These are phyloP conservation scores for Aspergillus sp. DNA, from an alignment of 2,329 filamentous ascomycete genomes.

Conservation along the genomic window DNA sequence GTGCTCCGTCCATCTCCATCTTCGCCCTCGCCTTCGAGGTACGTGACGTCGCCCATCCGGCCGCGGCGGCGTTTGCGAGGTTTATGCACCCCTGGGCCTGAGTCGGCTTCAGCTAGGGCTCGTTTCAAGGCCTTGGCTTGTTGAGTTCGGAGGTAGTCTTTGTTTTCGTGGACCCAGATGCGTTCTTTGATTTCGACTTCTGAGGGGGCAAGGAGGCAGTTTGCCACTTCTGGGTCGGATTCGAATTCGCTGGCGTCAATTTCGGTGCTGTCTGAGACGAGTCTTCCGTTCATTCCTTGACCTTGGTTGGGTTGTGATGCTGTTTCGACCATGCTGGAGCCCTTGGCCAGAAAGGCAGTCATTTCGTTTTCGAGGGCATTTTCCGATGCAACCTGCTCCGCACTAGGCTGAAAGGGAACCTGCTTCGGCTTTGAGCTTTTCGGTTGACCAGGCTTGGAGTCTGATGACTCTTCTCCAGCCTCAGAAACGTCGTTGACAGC, in stretches of 20 bases:
- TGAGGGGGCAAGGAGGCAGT: constrained; percentile 65
- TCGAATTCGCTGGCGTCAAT: constrained; percentile 78
- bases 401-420: constrained; percentile 46
- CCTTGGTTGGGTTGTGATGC: constrained; percentile 6
- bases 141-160: constrained; percentile 81
- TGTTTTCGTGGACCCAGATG: constrained; percentile 92
- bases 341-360: constrained; percentile 53
- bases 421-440: constrained; percentile 25
- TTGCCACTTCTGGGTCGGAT: constrained; percentile 78
- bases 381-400: constrained; percentile 54
- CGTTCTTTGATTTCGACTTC: constrained; percentile 80
- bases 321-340: constrained; percentile 30
- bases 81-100: constrained; percentile 31
- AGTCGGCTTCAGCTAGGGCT: constrained; percentile 53
- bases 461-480: constrained; percentile 10
- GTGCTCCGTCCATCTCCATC: constrained; percentile 59
- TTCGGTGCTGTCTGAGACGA: constrained; percentile 48
- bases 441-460: constrained; percentile 19
- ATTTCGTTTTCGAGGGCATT: constrained; percentile 62
- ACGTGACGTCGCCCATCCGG: constrained; percentile 41
- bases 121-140: constrained; percentile 75
- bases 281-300: constrained; percentile 26
- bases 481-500: constrained; percentile 19
- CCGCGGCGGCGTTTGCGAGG: constrained; percentile 46
- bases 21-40: constrained; percentile 43